phyloP scores from a whole-genome alignment of 257 asterid genomes.

The Petunia secreta region DNA sequence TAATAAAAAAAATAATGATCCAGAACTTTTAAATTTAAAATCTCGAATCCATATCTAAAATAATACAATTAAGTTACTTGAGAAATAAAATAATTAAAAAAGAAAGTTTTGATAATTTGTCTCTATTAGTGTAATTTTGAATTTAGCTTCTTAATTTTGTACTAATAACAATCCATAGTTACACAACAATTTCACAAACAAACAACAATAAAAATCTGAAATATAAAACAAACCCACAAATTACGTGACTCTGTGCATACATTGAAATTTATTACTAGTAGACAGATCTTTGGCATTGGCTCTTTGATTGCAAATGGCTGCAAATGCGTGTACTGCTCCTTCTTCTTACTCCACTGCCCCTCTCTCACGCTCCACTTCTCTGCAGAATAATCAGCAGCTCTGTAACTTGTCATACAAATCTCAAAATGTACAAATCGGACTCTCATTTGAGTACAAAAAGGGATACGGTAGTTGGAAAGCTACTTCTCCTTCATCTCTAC shows the following conservation, averaged over 20 bases:
- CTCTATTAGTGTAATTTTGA: no score
- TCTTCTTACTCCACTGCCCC: slow-evolving; percentile 37
- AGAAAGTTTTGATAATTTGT: no score
- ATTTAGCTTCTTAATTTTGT: no score
- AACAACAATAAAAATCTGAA: no score
- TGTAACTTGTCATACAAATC: slow-evolving; percentile 34
- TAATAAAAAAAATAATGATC: no score
- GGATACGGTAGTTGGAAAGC: slow-evolving; percentile 40
- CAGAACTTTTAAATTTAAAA: no score
- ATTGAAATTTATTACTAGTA: background rate
- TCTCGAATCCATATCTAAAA: no score
- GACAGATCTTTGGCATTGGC: background rate
- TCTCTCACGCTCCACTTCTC: slow-evolving; percentile 36
- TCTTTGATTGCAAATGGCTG: slow-evolving; percentile 43
- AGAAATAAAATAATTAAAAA: no score
- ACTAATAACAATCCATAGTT: no score
- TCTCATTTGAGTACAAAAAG: slow-evolving; percentile 42
- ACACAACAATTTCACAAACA: no score
- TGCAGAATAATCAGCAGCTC: slow-evolving; percentile 13
- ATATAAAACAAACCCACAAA: background rate
- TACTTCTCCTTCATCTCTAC: slow-evolving; percentile 35
- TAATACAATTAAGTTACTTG: no score
- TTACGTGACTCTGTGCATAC: background rate
- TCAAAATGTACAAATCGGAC: slow-evolving; percentile 35
- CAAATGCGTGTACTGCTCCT: slow-evolving; percentile 29